Evolutionary conservation across 768 basidiomycete species (phyloP), one percentile per base, ranked within the genome.

Genomic region (Sistotremastrum niveocremeum): DNA sequence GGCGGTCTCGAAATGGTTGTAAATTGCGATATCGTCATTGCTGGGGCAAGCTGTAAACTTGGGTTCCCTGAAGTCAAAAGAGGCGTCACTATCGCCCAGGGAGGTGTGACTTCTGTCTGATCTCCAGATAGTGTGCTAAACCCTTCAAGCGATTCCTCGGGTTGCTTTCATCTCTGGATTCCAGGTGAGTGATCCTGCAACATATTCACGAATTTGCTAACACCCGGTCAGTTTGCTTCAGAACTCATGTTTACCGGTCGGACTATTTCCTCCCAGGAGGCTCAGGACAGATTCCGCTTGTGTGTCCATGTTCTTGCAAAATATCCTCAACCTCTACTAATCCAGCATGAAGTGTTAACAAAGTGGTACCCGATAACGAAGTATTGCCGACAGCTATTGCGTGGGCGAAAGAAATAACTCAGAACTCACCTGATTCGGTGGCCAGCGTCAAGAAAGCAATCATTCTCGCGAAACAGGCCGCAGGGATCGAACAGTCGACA

Each of bases 371-470:
- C 7, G 58, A 66, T 35, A 53, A 65, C 0, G 55, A 76, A 38
- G 73, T 87, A 2, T 54, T 89, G 7, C 52, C 72, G 5, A 68
- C 76, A 6, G 86, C 87, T 2, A 60, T 89, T 31, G 62, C 65
- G 3, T 60, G 77, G 46, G 86, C 88, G 3, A 62, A 67, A 44
- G 64, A 72, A 45, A 77, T 89, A 50, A 61, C 62, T 10, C 55
- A 57, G 28, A 84, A 83, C 53, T 86, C 84, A 1, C 88, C 87
- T 0, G 88, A 89, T 58, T 70, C 86, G 0, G 79, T 89, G 1
- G 81, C 83, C 52, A 70, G 74, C 40, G 81, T 84, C 3, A 91
- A 89, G 58, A 65, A 70, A n/a, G 81, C 71, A 1, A 63, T 91
- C 6, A 45, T 83, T 10, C 59, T 81, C 3, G 64, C 60, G 6